Conservation (phyloP, 2,329 filamentous ascomycete genomes). For the Aureobasidium sp. region DNA sequence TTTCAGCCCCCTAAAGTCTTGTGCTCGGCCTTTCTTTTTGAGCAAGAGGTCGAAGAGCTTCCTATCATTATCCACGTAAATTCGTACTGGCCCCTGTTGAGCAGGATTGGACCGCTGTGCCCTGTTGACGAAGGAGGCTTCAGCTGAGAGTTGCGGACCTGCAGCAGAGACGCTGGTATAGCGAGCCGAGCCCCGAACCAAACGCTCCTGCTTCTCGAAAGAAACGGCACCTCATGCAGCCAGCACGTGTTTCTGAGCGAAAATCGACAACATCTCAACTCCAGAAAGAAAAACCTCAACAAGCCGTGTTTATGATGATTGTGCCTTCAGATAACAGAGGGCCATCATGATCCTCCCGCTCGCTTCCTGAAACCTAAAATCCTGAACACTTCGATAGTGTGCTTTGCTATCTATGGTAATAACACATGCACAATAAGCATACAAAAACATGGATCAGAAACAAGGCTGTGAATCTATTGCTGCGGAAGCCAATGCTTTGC, state of each 20-base stretch:
- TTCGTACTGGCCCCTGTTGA: background rate
- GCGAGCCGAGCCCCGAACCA: background rate
- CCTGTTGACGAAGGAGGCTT: background rate
- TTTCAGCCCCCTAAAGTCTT: background rate
- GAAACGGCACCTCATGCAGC: background rate
- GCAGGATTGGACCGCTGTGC: background rate
- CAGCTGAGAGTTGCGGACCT: background rate
- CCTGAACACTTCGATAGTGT: constrained; percentile 3
- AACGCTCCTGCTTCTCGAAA: background rate
- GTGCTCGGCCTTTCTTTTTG: background rate
- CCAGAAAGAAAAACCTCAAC: background rate
- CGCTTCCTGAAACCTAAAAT: constrained; percentile 12
- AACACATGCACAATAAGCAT: background rate
- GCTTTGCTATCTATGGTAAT: background rate
- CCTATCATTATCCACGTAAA: background rate
- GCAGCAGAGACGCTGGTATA: background rate
- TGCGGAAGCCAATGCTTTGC: background rate
- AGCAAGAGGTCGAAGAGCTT: no score
- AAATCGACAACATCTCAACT: background rate
- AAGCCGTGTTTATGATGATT: background rate
- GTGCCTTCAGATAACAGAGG: background rate
- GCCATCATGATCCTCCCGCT: background rate
- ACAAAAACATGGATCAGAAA: background rate
- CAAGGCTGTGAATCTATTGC: background rate
- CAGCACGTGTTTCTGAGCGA: background rate